Conservation (phyloP, 495 filamentous ascomycete species). For the Hypoxylon lienhwacheense region DNA sequence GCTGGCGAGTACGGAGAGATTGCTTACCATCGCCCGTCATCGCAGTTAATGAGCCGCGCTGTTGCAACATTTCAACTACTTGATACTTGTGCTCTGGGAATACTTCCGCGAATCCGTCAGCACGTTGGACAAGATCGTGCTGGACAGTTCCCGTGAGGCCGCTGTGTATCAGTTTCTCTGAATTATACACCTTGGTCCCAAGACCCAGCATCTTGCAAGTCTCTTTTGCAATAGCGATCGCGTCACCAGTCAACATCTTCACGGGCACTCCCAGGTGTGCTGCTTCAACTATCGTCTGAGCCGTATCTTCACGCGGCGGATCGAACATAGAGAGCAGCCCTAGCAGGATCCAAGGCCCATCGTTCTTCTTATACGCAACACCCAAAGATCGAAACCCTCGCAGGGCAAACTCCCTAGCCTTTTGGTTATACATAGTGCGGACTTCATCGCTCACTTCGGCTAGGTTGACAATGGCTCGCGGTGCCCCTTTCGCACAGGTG, state of each 20-base stretch:
- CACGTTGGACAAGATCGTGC: slow-evolving; percentile 89
- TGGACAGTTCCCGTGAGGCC: slow-evolving; percentile 89
- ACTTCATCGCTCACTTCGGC: slow-evolving; percentile 73
- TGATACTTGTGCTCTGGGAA: slow-evolving; percentile 98
- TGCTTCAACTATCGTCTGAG: slow-evolving; percentile 85
- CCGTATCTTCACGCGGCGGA: slow-evolving; percentile 87
- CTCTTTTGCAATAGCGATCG: slow-evolving; percentile 87
- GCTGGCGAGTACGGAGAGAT: no score
- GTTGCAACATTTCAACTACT: slow-evolving; percentile 93
- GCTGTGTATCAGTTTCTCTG: slow-evolving; percentile 76
- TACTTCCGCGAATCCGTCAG: slow-evolving; percentile 92
- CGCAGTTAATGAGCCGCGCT: slow-evolving; percentile 91
- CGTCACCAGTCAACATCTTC: slow-evolving; percentile 96
- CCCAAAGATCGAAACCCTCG: slow-evolving; percentile 92
- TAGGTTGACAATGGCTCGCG: slow-evolving; percentile 75
- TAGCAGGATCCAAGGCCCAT: slow-evolving; percentile 80
- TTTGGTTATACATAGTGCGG: slow-evolving; percentile 75
- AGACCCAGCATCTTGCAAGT: slow-evolving; percentile 87
- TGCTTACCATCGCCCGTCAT: slow-evolving; percentile 86
- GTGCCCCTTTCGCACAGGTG: slow-evolving; percentile 86
- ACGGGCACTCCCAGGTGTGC: slow-evolving; percentile 81
- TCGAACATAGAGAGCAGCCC: slow-evolving; percentile 92
- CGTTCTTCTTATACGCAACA: slow-evolving; percentile 79
- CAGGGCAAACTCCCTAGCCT: slow-evolving; percentile 82
- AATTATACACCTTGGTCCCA: slow-evolving; percentile 91